Conservation (phyloP, 2,329 filamentous ascomycete genomes). For the Fusarium xyrophilum region DNA sequence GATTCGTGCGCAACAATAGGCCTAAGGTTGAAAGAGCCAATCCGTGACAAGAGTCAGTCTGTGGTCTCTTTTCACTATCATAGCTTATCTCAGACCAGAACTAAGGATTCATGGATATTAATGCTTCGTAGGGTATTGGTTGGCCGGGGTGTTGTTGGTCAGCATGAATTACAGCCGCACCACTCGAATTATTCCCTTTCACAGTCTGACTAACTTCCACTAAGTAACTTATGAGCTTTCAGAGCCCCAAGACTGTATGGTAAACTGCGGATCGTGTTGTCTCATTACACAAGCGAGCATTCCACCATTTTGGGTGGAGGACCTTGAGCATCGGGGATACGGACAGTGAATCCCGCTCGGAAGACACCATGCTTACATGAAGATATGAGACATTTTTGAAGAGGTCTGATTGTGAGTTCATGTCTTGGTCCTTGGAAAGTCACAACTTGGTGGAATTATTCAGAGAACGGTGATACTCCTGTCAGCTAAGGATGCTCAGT, state of each 20-base stretch:
- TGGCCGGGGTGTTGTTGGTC: background rate
- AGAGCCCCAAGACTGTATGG: background rate
- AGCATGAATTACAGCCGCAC: background rate
- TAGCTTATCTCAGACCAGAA: background rate
- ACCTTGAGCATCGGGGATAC: slow-evolving; percentile 6
- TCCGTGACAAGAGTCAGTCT: background rate
- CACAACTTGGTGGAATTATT: background rate
- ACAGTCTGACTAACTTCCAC: background rate
- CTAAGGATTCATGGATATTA: too few species aligned
- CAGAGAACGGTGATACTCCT: background rate
- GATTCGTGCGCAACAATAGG: slow-evolving; percentile 1
- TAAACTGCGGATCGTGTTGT: background rate
- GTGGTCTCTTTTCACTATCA: background rate
- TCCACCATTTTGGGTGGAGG: slow-evolving; percentile 11
- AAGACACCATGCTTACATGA: background rate
- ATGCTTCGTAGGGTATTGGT: background rate
- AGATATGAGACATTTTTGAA: background rate
- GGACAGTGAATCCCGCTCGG: background rate
- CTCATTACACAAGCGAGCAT: background rate
- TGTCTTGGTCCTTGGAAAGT: background rate
- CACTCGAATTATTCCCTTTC: background rate
- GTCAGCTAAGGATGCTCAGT: background rate
- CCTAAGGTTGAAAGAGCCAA: background rate
- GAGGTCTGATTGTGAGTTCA: background rate
- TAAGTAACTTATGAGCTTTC: too few species aligned